phyloP scores from a whole-genome alignment of 139 green algal species.

The Dunaliella primolecta region DNA sequence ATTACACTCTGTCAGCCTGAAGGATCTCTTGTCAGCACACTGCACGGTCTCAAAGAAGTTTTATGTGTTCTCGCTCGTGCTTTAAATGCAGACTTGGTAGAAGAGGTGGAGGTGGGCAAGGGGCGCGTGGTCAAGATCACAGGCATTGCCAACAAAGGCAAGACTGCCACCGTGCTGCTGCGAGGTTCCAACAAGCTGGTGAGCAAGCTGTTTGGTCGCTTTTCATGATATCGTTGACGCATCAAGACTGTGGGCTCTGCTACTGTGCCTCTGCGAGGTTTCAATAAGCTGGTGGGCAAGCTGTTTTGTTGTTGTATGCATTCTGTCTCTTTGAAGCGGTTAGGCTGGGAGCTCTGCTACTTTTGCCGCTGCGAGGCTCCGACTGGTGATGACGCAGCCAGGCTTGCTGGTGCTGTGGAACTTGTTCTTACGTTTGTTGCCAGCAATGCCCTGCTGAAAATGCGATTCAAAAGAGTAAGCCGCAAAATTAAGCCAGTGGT shows the following conservation, averaged over 20 bases:
- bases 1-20: no score
- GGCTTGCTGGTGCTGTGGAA: conserved; percentile 43
- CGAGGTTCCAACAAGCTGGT: conserved; percentile 94
- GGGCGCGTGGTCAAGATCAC: conserved; percentile 86
- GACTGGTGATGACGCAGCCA: conserved; percentile 49
- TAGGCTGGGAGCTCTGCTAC: conserved; percentile 71
- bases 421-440: not conserved
- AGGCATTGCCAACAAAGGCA: conserved; percentile 84
- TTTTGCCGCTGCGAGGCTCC: conserved; percentile 85
- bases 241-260: conserved; percentile 50
- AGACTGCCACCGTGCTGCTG: conserved; percentile 90
- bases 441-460: no score
- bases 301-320: no score
- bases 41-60: no score
- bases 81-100: conserved; percentile 60
- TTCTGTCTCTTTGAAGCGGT: not conserved
- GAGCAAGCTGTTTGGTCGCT: no score
- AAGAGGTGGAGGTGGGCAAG: conserved; percentile 56
- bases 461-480: no score
- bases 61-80: no score
- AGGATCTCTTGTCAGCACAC: no score
- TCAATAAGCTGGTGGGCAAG: conserved; percentile 88
- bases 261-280: conserved; percentile 91
- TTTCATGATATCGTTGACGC: not conserved
- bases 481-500: no score